Base-by-base conservation (phyloP, 2,329 filamentous ascomycete genomes). In the Fonsecaea erecta region DNA sequence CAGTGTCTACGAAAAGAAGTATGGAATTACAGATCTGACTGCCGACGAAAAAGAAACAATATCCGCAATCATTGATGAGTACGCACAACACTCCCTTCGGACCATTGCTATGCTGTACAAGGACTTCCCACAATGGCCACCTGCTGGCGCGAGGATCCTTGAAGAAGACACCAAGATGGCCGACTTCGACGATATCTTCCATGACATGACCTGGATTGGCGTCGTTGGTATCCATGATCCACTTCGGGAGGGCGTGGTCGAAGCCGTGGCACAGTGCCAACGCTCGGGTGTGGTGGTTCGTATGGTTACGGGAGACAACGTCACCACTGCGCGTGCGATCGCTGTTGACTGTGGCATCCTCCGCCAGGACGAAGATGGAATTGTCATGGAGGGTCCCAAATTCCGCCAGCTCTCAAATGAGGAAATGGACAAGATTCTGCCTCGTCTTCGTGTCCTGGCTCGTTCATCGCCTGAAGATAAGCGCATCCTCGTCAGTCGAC, bases 181-280 rank as follows among this genome's bases (percentile, higher is more conserved):
- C 18, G 80, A 87, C 3, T 90, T 93, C 65, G 85, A 88, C 16
- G 85, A 87, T 64, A 75, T 93, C 1, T 90, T 92, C 75, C 83
- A 84, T 58, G 83, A 90, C 60, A 91, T 94, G 86, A 87, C 85
- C 3, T 90, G 92, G 79, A 78, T 92, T 69, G 87, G 87, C 18
- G 81, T 91, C 46, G 88, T 90, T 55, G 90, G 89, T 71, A 92
- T 92, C 73, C 88, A 91, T 74, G 90, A 92, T 75, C 90, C 90
- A 35, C 84, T 92, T 18, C 82, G 90, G 62, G 82, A 84, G 5
- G 88, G 88, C 70, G 90, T 92, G 24, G 82, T 86, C 14, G 83
- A 86, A 54, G 89, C 90, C 52, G 90, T 92, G 61, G 80, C 81
- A 64, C 85, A 86, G 73, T 91, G 89, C 67, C 85, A 88, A 70